phyloP scores from a whole-genome alignment of 768 basidiomycete species.

The Kwoniella dendrophila region DNA sequence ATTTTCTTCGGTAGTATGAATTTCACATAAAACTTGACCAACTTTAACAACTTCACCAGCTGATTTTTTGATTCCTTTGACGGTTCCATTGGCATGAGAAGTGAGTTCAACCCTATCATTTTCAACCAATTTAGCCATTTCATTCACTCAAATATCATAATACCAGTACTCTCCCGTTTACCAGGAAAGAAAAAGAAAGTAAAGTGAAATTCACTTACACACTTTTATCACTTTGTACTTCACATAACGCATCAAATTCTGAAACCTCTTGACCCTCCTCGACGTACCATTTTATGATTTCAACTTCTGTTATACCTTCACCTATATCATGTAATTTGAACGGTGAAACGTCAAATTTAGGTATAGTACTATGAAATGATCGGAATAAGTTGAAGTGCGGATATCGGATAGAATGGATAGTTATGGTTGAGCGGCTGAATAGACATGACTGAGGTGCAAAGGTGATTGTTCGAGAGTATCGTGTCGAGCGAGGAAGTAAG shows the following conservation, averaged over 20 bases:
- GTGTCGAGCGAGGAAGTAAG: background rate
- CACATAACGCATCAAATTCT: slow-evolving; percentile 49
- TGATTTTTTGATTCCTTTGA: slow-evolving; percentile 26
- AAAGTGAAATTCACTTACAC: slow-evolving; percentile 33
- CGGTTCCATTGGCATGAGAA: slow-evolving; percentile 35
- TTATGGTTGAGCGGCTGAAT: background rate
- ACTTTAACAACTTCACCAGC: slow-evolving; percentile 41
- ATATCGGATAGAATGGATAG: background rate
- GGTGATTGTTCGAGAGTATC: too few species aligned
- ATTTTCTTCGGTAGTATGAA: slow-evolving; percentile 27
- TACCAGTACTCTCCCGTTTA: too few species aligned
- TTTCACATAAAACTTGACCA: slow-evolving; percentile 45
- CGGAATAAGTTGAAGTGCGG: background rate
- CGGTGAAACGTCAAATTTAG: slow-evolving; percentile 20
- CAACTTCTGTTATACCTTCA: slow-evolving; percentile 53
- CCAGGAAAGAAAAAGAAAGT: too few species aligned
- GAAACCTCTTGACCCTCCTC: slow-evolving; percentile 39
- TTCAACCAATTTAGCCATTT: slow-evolving; percentile 1
- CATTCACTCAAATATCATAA: background rate
- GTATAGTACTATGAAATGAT: slow-evolving; percentile 4
- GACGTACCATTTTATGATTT: slow-evolving; percentile 48
- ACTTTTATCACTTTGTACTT: slow-evolving; percentile 53
- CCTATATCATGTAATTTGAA: slow-evolving; percentile 53
- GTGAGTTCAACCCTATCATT: slow-evolving; percentile 44
- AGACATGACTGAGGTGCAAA: too few species aligned